Evolutionary conservation across 2,329 filamentous ascomycete genomes (phyloP).

Genomic region (Mollisia scopiformis): DNA sequence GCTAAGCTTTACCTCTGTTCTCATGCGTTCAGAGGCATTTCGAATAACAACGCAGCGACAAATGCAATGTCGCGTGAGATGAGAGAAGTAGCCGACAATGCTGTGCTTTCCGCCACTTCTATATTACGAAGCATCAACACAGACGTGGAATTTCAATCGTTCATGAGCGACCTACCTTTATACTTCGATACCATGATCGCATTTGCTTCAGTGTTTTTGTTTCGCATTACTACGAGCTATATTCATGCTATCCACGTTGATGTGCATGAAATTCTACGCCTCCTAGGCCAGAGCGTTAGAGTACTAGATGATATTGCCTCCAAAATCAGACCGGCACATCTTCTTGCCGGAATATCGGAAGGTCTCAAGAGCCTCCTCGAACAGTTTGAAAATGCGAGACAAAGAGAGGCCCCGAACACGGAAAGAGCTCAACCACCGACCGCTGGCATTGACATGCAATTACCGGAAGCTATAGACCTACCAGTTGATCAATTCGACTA

Average conservation of each 20-base stretch:
- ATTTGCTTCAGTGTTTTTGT: slow-evolving; percentile 34
- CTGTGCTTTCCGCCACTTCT: slow-evolving; percentile 30
- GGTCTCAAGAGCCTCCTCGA: neutral
- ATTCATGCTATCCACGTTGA: slow-evolving; percentile 20
- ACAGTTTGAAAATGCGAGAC: neutral
- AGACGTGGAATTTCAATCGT: slow-evolving; percentile 30
- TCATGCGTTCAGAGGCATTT: slow-evolving; percentile 42
- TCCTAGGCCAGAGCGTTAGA: slow-evolving; percentile 1
- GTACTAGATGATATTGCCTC: slow-evolving; percentile 8
- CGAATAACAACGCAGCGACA: neutral
- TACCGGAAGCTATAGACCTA: neutral
- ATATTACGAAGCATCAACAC: slow-evolving; percentile 30
- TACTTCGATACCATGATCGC: slow-evolving; percentile 37
- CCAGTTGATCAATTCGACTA: neutral
- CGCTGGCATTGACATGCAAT: neutral
- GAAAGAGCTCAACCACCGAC: neutral
- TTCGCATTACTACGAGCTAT: slow-evolving; percentile 29
- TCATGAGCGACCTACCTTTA: slow-evolving; percentile 32
- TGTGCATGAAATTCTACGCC: slow-evolving; percentile 26
- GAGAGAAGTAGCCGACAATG: slow-evolving; percentile 33
- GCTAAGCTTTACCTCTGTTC: slow-evolving; percentile 47
- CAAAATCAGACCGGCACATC: neutral
- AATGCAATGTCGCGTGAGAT: slow-evolving; percentile 21
- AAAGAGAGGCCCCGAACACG: neutral
- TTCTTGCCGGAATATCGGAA: neutral